Conservation (phyloP, 1,284 basidiomycete species). For the Lentinula novae-zelandiae region DNA sequence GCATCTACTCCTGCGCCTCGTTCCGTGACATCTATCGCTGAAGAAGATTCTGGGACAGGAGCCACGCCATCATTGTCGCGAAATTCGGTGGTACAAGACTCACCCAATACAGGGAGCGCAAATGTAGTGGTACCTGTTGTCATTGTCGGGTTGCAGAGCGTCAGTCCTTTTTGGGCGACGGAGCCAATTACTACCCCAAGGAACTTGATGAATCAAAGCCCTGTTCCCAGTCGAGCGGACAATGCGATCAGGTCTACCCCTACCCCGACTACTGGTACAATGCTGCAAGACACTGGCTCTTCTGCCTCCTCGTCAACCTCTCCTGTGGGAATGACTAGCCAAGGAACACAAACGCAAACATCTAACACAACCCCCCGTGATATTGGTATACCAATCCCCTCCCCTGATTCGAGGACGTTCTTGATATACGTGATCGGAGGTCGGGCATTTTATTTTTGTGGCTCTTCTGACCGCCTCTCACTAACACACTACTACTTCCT, state of each 20-base stretch:
- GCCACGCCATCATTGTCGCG: not conserved
- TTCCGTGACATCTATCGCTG: constrained; percentile 10
- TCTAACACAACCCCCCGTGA: not conserved
- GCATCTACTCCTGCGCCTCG: not conserved
- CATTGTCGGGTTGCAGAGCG: constrained; percentile 75
- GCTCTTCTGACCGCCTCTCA: not conserved
- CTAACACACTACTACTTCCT: constrained; percentile 12
- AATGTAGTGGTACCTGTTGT: constrained; percentile 73
- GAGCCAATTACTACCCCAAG: not conserved
- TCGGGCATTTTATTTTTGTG: constrained; percentile 23
- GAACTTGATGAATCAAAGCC: not conserved
- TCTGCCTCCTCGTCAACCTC: not conserved
- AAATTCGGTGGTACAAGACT: constrained; percentile 12
- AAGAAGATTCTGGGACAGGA: constrained; percentile 10
- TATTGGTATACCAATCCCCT: not conserved
- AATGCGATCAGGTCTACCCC: constrained; percentile 41
- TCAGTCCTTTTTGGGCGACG: constrained; percentile 39
- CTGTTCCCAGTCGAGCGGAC: constrained; percentile 45
- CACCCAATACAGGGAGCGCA: constrained; percentile 21
- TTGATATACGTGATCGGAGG: constrained; percentile 81
- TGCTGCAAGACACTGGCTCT: constrained; percentile 22
- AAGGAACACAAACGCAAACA: not conserved
- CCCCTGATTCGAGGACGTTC: constrained; percentile 62
- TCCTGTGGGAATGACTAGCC: not conserved
- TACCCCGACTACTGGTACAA: constrained; percentile 16